Percentiles rank a stretch among this genome's conserved stretches.
Evolutionary conservation across 163 green algal genomes (phyloP).

Genomic region (Coccomyxa subellipsoidea): DNA sequence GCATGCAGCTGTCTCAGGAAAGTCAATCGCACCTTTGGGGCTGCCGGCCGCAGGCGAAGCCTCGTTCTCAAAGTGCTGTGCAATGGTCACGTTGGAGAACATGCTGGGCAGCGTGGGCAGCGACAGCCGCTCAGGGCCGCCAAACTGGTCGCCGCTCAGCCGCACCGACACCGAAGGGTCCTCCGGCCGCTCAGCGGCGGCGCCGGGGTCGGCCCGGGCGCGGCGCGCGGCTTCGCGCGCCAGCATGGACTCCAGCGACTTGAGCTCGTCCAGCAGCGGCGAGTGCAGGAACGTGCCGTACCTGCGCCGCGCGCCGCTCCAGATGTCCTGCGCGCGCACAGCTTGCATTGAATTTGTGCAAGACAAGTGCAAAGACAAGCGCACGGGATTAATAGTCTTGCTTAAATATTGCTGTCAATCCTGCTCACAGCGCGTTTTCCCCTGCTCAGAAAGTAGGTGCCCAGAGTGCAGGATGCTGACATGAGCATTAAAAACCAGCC

Average conservation of each 20-base stretch:
- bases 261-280: conserved; percentile 50
- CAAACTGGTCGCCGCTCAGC: not conserved
- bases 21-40: not conserved
- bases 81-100: not conserved
- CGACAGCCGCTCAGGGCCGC: not conserved
- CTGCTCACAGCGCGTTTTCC: no score
- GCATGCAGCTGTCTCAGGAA: not conserved
- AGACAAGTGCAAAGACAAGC: no score
- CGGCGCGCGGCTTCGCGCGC: not conserved
- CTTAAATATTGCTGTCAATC: no score
- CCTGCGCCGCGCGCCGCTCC: not conserved
- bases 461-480: no score
- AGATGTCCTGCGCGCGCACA: not conserved
- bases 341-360: not conserved
- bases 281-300: conserved; percentile 45
- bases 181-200: not conserved
- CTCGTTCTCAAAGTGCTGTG: not conserved
- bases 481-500: no score
- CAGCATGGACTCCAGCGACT: conserved; percentile 38
- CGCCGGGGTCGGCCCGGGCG: no score
- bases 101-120: not conserved
- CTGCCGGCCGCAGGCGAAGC: no score
- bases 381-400: no score
- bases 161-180: not conserved
- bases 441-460: no score